A percentile compares a stretch with the other conserved stretches of the same genome.
Evolutionary conservation across 179 eudicot species (phyloP).

Genomic region (Beta corolliflora): DNA sequence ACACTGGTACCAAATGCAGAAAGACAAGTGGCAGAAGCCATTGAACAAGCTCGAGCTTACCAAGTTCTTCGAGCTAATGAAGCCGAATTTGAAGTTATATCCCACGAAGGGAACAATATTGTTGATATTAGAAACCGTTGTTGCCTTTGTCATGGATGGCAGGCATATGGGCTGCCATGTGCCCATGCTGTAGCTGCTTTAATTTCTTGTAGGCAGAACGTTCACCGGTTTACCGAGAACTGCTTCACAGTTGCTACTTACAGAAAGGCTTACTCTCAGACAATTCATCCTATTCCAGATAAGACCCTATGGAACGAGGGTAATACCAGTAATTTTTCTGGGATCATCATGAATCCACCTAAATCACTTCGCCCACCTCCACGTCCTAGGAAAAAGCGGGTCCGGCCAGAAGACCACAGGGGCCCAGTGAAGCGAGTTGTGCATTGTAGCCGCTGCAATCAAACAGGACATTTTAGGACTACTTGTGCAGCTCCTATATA

Average conservation of each 20-base stretch:
- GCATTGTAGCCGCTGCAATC: slow-evolving; percentile 84
- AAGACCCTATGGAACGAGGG: slow-evolving; percentile 59
- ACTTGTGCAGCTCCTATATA: slow-evolving; percentile 78
- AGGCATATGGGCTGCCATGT: slow-evolving; percentile 73
- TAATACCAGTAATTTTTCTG: neutral
- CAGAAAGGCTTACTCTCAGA: slow-evolving; percentile 68
- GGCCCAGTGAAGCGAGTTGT: slow-evolving; percentile 67
- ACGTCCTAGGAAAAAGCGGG: slow-evolving; percentile 41
- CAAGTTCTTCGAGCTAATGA: slow-evolving; percentile 77
- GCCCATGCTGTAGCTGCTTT: slow-evolving; percentile 86
- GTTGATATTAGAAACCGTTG: slow-evolving; percentile 70
- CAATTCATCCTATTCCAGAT: slow-evolving; percentile 78
- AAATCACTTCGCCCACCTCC: slow-evolving; percentile 38
- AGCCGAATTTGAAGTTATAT: slow-evolving; percentile 76
- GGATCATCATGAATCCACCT: slow-evolving; percentile 32
- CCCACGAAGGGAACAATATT: slow-evolving; percentile 63
- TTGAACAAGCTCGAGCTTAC: slow-evolving; percentile 58
- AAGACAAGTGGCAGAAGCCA: slow-evolving; percentile 63
- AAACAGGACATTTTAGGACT: slow-evolving; percentile 84
- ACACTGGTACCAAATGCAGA: slow-evolving; percentile 75
- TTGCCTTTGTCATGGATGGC: slow-evolving; percentile 80
- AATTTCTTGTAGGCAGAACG: slow-evolving; percentile 76
- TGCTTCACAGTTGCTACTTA: slow-evolving; percentile 72
- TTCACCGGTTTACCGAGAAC: slow-evolving; percentile 70
- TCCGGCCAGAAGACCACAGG: slow-evolving; percentile 54